phyloP scores from a whole-genome alignment of 805 yeast genomes.

The Wickerhamiella spandovensis region DNA sequence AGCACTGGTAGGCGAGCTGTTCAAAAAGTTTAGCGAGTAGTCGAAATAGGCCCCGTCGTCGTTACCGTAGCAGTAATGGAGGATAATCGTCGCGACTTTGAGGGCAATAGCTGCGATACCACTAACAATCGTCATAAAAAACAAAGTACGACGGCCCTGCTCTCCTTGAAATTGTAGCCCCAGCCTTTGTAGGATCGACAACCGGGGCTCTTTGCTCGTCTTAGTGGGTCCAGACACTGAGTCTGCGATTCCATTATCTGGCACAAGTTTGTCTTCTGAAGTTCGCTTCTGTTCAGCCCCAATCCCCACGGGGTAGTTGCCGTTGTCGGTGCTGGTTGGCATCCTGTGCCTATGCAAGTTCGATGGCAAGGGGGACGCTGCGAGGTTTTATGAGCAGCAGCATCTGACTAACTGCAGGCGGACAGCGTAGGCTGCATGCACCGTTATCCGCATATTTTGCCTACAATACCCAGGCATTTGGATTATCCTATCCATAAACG shows the following conservation, averaged over 20 bases:
- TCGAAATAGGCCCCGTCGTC: neutral
- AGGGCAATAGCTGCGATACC: conserved; percentile 10
- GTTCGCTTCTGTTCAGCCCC: neutral
- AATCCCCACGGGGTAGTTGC: neutral
- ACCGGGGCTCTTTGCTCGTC: too few species aligned
- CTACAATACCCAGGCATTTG: too few species aligned
- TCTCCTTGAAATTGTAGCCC: neutral
- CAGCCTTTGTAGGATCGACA: neutral
- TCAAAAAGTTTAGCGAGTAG: neutral
- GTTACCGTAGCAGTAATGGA: conserved; percentile 7
- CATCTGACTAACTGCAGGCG: neutral
- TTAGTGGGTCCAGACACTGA: too few species aligned
- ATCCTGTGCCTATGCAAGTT: neutral
- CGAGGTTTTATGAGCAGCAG: neutral
- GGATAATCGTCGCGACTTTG: conserved; percentile 8
- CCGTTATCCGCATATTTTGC: too few species aligned
- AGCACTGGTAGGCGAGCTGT: neutral
- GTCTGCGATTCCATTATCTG: too few species aligned
- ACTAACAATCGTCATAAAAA: conserved; percentile 5
- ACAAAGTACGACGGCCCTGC: conserved; percentile 1
- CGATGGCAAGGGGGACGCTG: neutral
- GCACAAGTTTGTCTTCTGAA: neutral
- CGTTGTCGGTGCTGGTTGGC: neutral
- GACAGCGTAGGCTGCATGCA: neutral
- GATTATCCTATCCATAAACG: too few species aligned